Evolutionary conservation across 805 yeast genomes (phyloP).

Genomic region (Saccharomycopsis javanensis): DNA sequence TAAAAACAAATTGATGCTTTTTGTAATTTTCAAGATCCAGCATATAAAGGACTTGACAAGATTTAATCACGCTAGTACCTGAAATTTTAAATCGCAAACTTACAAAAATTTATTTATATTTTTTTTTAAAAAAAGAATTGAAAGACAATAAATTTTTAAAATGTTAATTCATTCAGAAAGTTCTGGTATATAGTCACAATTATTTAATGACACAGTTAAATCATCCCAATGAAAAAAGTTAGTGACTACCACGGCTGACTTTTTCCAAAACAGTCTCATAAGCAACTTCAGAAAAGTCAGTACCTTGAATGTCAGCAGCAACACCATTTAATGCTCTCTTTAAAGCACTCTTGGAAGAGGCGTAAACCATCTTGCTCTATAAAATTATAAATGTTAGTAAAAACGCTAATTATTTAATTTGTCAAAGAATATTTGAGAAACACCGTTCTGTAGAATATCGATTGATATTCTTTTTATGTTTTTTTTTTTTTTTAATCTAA

Average conservation of each 20-base stretch:
- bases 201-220: neutral
- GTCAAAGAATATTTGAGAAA: too few species aligned
- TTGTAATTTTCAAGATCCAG: too few species aligned
- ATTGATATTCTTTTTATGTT: neutral
- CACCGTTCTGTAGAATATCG: too few species aligned
- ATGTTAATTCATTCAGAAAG: neutral
- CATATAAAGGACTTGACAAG: too few species aligned
- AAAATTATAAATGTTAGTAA: constrained; percentile 6
- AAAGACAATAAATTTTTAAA: neutral
- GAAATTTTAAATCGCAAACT: too few species aligned
- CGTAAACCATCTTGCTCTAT: constrained; percentile 86
- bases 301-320: constrained; percentile 92
- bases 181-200: neutral
- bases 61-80: too few species aligned
- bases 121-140: too few species aligned
- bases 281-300: constrained; percentile 95
- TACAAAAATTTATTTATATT: neutral
- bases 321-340: constrained; percentile 97
- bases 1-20: too few species aligned
- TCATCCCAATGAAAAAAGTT: neutral
- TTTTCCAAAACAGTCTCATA: constrained; percentile 86
- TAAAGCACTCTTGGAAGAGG: constrained; percentile 95
- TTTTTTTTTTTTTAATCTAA: neutral
- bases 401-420: too few species aligned
- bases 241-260: constrained; percentile 61